Percentiles rank a stretch among this genome's conserved stretches.
Evolutionary conservation across 257 asterid genomes (phyloP).

Genomic region (Haberlea rhodopensis): DNA sequence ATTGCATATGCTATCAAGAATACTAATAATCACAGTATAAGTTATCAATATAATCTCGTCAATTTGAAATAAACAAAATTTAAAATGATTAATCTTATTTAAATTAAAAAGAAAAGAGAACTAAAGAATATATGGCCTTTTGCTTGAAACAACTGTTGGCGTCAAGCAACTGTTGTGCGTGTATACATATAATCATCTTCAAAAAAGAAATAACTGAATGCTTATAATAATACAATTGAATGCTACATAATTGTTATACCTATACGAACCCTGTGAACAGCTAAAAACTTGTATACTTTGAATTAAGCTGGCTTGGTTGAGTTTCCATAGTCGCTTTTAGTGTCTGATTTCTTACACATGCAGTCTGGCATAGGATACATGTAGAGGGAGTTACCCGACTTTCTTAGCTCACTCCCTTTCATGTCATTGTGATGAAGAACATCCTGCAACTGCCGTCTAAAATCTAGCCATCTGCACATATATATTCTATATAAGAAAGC

Average conservation of each 20-base stretch:
- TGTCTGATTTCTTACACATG: constrained; percentile 68
- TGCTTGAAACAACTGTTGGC: background rate
- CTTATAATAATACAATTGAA: constrained; percentile 26
- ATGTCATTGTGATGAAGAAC: constrained; percentile 82
- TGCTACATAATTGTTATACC: constrained; percentile 24
- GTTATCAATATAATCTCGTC: no score
- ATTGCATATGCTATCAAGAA: no score
- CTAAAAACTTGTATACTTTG: constrained; percentile 20
- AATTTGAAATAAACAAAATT: no score
- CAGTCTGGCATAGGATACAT: constrained; percentile 95
- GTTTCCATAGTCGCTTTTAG: constrained; percentile 40
- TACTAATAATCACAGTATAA: no score
- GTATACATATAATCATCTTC: background rate
- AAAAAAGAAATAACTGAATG: constrained; percentile 16
- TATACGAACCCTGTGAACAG: constrained; percentile 19
- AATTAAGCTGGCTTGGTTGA: constrained; percentile 37
- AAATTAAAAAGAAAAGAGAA: background rate
- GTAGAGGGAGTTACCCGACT: constrained; percentile 73
- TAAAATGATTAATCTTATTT: no score
- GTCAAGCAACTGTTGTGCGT: background rate
- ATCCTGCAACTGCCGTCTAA: constrained; percentile 70
- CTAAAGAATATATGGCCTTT: background rate
- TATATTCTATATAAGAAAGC: background rate
- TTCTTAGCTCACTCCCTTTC: constrained; percentile 77
- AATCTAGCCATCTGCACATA: constrained; percentile 65